A percentile compares a stretch with the other conserved stretches of the same genome.
Evolutionary conservation across 192 early-diverging fungal species (phyloP).

Genomic region (Coemansia sp.): DNA sequence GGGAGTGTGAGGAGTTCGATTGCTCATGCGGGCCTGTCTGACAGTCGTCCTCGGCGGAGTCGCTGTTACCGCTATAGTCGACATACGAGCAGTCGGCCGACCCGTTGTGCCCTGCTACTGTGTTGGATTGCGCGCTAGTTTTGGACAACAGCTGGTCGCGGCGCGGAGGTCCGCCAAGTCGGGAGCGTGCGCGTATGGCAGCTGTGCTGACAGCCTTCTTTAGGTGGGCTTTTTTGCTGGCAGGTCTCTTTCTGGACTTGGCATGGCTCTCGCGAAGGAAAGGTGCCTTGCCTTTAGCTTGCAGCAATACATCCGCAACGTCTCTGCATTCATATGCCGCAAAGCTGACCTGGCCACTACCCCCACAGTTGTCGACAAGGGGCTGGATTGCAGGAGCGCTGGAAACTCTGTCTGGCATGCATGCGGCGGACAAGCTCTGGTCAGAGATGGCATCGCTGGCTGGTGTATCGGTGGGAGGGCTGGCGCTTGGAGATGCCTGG

Average conservation of each 20-base stretch:
- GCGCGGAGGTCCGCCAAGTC: constrained; percentile 5
- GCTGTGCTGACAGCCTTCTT: constrained; percentile 42
- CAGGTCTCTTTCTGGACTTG: constrained; percentile 15
- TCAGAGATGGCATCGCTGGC: not conserved
- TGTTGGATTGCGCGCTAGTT: not conserved
- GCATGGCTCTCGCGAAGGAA: constrained; percentile 3
- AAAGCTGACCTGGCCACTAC: not conserved
- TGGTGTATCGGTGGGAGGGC: not conserved
- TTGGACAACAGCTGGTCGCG: constrained; percentile 12
- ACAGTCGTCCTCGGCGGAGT: not conserved
- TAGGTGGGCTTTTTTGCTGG: constrained; percentile 19
- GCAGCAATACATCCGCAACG: constrained; percentile 1
- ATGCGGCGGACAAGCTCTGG: not conserved
- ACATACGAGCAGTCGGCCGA: constrained; percentile 37
- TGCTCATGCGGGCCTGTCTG: not conserved
- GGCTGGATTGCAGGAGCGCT: constrained; percentile 20
- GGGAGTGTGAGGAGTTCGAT: not conserved
- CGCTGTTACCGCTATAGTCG: constrained; percentile 39
- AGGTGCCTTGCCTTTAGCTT: constrained; percentile 15
- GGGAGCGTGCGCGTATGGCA: constrained; percentile 28
- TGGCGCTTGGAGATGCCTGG: constrained; percentile 3
- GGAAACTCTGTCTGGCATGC: constrained; percentile 9
- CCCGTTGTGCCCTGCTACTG: not conserved
- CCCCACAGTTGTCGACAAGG: not conserved
- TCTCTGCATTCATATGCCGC: not conserved